phyloP scores from a whole-genome alignment of 108 stramenopile genomes.

The Chaetoceros muelleri region DNA sequence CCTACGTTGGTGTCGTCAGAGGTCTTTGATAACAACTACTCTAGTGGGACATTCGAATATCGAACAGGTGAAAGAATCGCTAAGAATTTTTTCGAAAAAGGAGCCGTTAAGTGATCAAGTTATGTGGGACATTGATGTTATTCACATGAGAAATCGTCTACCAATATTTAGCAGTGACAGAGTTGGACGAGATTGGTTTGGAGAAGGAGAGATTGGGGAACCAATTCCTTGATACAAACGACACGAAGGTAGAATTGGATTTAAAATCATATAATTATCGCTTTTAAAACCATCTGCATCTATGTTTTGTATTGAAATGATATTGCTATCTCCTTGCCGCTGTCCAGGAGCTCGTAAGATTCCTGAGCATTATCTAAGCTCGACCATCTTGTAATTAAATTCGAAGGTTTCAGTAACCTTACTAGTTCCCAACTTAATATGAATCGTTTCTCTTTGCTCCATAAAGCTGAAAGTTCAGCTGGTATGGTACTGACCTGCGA shows the following conservation, averaged over 20 bases:
- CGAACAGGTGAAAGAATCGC: constrained; percentile 61
- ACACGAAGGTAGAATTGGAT: no score
- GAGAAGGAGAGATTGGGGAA: constrained; percentile 84
- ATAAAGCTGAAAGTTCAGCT: constrained; percentile 43
- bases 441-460: constrained; percentile 83
- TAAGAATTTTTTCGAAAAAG: constrained; percentile 52
- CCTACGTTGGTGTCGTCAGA: constrained; percentile 69
- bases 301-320: constrained; percentile 51
- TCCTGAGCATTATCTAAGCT: constrained; percentile 40
- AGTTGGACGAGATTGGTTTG: constrained; percentile 80
- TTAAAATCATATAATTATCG: no score
- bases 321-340: constrained; percentile 54
- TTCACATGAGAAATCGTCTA: constrained; percentile 83
- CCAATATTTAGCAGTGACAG: constrained; percentile 69
- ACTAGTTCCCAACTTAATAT: constrained; percentile 75
- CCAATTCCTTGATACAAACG: constrained; percentile 73
- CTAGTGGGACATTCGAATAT: constrained; percentile 78
- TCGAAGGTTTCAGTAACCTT: constrained; percentile 52
- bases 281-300: no score
- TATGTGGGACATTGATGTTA: constrained; percentile 85
- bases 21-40: constrained; percentile 69
- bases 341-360: constrained; percentile 60
- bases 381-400: constrained; percentile 48
- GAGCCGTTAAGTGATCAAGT: constrained; percentile 56
- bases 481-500: constrained; percentile 83